Percentiles rank a stretch among this genome's conserved stretches.
Conservation (phyloP, 73 alveolate genomes). For the Paramecium tetraurelia region DNA sequence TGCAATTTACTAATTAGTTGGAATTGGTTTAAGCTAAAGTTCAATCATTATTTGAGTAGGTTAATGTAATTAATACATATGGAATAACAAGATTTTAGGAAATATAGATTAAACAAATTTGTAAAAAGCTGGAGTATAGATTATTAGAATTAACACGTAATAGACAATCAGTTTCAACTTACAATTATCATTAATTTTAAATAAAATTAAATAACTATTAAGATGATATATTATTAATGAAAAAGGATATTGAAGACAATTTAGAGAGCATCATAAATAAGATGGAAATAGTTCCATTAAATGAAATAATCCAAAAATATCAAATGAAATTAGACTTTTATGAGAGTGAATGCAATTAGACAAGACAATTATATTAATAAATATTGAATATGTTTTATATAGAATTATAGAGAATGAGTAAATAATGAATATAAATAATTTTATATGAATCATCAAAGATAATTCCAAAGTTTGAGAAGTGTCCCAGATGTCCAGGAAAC, state of each 20-base stretch:
- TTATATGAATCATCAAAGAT: neutral
- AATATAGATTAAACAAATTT: neutral
- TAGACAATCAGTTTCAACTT: neutral
- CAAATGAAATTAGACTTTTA: neutral
- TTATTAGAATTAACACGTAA: neutral
- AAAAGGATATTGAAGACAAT: neutral
- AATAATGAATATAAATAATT: neutral
- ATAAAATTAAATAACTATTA: neutral
- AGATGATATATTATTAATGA: neutral
- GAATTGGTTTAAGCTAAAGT: neutral
- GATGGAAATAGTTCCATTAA: neutral
- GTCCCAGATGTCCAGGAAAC: neutral
- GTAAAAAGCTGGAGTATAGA: neutral
- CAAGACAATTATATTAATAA: neutral
- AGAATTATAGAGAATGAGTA: neutral
- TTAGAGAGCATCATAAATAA: neutral
- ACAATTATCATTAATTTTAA: neutral
- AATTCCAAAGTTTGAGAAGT: conserved; percentile 7
- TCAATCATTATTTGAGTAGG: neutral
- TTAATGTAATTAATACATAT: neutral
- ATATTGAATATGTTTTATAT: neutral
- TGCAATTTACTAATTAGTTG: neutral
- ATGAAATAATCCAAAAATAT: neutral
- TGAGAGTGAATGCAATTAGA: neutral
- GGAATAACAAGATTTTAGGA: neutral